Evolutionary conservation across 441 rosid genomes (phyloP).

Genomic region (Isatis lusitanica): DNA sequence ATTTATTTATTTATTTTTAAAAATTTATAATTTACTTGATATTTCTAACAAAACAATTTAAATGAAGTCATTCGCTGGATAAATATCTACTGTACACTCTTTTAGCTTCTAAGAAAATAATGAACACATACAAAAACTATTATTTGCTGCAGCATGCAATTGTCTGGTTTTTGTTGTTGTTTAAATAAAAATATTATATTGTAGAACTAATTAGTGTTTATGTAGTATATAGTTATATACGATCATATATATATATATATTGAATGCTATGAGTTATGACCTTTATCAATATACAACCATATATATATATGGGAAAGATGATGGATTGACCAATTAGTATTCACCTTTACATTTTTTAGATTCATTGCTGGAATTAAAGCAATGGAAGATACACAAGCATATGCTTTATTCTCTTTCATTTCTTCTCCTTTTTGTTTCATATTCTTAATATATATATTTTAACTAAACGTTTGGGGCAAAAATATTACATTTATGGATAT

Average conservation of each 20-base stretch:
- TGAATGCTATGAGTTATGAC: conserved; percentile 18
- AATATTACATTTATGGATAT: too few species aligned
- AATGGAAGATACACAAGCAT: conserved; percentile 38
- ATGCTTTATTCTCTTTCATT: conserved; percentile 23
- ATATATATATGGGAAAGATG: not conserved
- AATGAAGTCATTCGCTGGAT: not conserved
- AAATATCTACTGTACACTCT: not conserved
- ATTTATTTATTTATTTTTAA: not conserved
- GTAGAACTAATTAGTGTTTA: not conserved
- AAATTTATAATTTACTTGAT: not conserved
- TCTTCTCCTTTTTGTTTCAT: conserved; percentile 3
- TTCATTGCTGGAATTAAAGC: conserved; percentile 36
- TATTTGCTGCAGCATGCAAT: not conserved
- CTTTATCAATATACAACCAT: not conserved
- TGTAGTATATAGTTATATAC: not conserved
- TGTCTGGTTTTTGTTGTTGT: not conserved
- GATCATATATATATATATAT: not conserved
- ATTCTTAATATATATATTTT: not conserved
- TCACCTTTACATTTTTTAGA: conserved; percentile 23
- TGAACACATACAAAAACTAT: not conserved
- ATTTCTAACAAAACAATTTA: not conserved
- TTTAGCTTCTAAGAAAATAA: not conserved
- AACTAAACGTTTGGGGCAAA: too few species aligned
- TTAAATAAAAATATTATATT: not conserved
- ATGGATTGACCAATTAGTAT: conserved; percentile 34